A percentile compares a stretch with the other conserved stretches of the same genome.
Conservation (phyloP, 129 eudicot species). For the Lonicera japonica region DNA sequence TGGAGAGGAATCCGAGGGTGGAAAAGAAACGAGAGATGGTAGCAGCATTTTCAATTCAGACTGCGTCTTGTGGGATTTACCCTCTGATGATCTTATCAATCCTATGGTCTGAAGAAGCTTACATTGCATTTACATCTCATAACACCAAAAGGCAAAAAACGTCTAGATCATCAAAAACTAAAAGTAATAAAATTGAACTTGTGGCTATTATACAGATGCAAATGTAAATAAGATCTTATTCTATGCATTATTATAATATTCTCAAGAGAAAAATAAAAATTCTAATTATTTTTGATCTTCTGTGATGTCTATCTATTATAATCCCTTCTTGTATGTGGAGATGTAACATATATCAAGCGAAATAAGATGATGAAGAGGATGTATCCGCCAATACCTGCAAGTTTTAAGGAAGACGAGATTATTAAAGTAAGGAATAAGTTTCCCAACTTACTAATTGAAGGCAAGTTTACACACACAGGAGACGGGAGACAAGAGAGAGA, state of each 20-base stretch:
- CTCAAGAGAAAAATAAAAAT: background rate
- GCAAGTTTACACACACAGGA: background rate
- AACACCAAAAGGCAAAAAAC: background rate
- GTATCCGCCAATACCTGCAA: conserved; percentile 93
- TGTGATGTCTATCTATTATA: conserved; percentile 14
- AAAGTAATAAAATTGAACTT: conserved; percentile 3
- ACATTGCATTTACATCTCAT: too few species aligned
- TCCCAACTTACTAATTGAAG: background rate
- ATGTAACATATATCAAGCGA: conserved; percentile 55
- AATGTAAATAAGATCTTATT: conserved; percentile 11
- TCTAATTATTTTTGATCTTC: conserved; percentile 4
- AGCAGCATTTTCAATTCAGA: conserved; percentile 50
- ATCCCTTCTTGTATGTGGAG: conserved; percentile 8
- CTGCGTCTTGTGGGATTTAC: background rate
- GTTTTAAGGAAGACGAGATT: conserved; percentile 9
- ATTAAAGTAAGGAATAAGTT: background rate
- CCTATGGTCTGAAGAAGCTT: conserved; percentile 34
- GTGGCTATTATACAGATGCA: background rate
- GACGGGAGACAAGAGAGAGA: too few species aligned
- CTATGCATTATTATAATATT: background rate
- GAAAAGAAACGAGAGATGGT: conserved; percentile 44
- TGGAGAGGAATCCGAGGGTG: conserved; percentile 49
- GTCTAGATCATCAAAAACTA: background rate
- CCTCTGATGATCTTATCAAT: conserved; percentile 57
- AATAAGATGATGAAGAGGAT: conserved; percentile 93